Evolutionary conservation across 208 protist genomes (phyloP).

Genomic region (Acanthamoeba rhysodes): DNA sequence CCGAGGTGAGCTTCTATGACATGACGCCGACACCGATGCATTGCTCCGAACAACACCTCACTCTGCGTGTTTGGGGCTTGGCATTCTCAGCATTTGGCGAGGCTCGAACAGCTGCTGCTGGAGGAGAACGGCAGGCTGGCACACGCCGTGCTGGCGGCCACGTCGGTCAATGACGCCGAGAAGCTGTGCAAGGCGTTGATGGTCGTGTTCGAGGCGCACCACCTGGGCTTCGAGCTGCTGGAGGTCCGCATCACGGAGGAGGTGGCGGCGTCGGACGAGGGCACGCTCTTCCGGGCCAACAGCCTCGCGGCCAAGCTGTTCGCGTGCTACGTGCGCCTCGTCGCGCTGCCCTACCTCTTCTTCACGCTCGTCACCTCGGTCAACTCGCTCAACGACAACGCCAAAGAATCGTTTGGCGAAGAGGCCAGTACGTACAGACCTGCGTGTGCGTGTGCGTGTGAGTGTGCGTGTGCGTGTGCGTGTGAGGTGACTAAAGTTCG

Average conservation of each 20-base stretch:
- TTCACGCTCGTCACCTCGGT: constrained; percentile 2
- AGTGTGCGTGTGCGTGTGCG: no score
- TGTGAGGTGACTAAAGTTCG: no score
- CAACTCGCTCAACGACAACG: constrained; percentile 66
- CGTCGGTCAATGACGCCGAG: background rate
- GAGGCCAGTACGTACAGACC: background rate
- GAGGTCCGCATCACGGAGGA: background rate
- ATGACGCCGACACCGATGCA: background rate
- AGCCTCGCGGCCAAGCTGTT: constrained; percentile 59
- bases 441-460: no score
- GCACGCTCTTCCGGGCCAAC: constrained; percentile 62
- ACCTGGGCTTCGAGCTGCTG: background rate
- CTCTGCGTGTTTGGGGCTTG: background rate
- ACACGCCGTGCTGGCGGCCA: background rate
- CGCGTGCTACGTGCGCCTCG: background rate
- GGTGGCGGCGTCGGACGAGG: background rate
- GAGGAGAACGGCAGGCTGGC: background rate
- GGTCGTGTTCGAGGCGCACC: background rate
- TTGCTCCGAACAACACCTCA: no score
- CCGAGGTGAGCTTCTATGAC: no score
- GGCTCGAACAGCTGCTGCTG: background rate
- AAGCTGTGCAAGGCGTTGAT: background rate
- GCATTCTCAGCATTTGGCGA: background rate
- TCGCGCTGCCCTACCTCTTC: background rate
- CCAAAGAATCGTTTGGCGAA: background rate